Conservation (phyloP, 1,139 yeast genomes). For the Eremothecium gossypii region DNA sequence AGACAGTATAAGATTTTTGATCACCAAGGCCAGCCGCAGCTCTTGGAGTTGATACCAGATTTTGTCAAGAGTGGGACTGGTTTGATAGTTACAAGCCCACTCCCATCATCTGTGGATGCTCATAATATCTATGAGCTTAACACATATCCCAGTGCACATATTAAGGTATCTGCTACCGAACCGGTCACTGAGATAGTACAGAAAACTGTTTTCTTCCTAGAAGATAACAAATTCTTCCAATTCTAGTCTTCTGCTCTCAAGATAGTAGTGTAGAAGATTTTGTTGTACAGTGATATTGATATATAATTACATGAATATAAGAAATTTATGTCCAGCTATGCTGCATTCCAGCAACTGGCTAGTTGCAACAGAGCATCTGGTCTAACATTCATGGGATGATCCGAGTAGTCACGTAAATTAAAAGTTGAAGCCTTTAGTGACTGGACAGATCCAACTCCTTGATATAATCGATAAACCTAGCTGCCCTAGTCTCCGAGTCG, state of each 20-base stretch:
- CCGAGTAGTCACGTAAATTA: too few species aligned
- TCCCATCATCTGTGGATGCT: slow-evolving; percentile 35
- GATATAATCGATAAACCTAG: slow-evolving; percentile 20
- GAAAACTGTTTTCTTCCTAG: slow-evolving; percentile 59
- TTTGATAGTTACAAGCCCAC: slow-evolving; percentile 48
- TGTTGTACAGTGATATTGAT: too few species aligned
- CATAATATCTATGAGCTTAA: slow-evolving; percentile 43
- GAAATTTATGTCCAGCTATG: too few species aligned
- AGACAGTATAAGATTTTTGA: slow-evolving; percentile 68
- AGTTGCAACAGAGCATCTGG: too few species aligned
- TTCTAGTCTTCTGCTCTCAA: slow-evolving; percentile 22
- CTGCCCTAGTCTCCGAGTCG: slow-evolving; percentile 24
- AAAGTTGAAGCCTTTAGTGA: too few species aligned
- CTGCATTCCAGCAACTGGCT: too few species aligned
- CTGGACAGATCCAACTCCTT: background rate
- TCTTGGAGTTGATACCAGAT: slow-evolving; percentile 50
- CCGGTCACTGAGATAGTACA: slow-evolving; percentile 56
- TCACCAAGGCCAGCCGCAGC: slow-evolving; percentile 13
- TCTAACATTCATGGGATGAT: too few species aligned
- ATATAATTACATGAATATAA: too few species aligned
- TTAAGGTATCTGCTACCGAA: slow-evolving; percentile 42
- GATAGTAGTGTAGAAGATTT: too few species aligned
- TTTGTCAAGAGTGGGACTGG: slow-evolving; percentile 87
- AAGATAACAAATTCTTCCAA: slow-evolving; percentile 68
- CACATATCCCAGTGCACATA: slow-evolving; percentile 41